Evolutionary conservation across 2,329 filamentous ascomycete genomes (phyloP), one percentile per base, ranked within the genome.

Genomic region (Aspergillus clavatus): DNA sequence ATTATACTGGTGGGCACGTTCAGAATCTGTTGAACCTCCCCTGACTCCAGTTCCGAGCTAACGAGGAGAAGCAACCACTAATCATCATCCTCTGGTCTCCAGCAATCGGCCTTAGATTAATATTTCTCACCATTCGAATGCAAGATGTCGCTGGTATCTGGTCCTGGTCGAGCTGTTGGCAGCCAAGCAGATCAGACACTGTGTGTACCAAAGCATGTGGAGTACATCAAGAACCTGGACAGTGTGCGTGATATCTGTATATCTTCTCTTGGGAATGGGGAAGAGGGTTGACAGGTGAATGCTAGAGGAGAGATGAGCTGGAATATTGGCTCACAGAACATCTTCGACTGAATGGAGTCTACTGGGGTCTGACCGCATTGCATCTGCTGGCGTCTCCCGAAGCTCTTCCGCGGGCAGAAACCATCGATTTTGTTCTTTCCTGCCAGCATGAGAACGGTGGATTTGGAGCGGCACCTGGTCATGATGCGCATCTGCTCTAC

Each of bases 291-390:
- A 61, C 59, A 52, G 50, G 47, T 62, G 61, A n/a, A 70, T 72
- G 60, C 58, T 71, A 86, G 82, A 84, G 86, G 64, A 89, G 87
- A 72, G 89, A 97, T 75, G 88, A 96, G 70, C 83, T 95, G 58
- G 89, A 96, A 68, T 98, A 97, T 74, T 96, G 91, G 86, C 77
- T 97, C 64, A 98, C 93, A 11, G 91, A 98, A 70, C 93, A 98
- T 67, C 78, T 98, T 55, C 89, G 93, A 50, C 79, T 98, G 46
- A 96, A 93, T 66, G 93, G 93, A 36, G 80, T 98, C 38, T 98
- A 98, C 70, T 98, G 93, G 93, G 93, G 93, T 11, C 72, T 98
- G 46, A 93, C 84, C 5, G 86, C 91, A 5, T 79, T 97, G 31
- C 86, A 95, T 73, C 78, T 97, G 22, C 81, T 98, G 47, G 81